phyloP scores from a whole-genome alignment of 257 asterid species.

The Capsicum chinense region DNA sequence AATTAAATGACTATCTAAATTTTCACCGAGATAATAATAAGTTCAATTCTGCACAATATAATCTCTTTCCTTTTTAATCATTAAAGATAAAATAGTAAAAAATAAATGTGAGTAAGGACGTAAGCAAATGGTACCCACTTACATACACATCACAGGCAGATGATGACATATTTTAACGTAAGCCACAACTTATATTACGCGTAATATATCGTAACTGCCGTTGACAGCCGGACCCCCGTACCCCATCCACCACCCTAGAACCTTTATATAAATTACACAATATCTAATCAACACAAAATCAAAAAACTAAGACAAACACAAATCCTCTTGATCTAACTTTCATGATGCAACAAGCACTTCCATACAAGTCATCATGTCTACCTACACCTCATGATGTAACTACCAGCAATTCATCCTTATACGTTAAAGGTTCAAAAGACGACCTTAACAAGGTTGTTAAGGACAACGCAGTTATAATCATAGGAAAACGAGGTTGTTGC shows the following conservation, averaged over 20 bases:
- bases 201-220: slow-evolving; percentile 46
- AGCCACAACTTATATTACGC: slow-evolving; percentile 47
- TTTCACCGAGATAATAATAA: too few relatives aligned
- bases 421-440: not conserved
- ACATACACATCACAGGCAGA: not conserved
- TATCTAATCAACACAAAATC: too few relatives aligned
- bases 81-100: not conserved
- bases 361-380: slow-evolving; percentile 45
- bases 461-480: slow-evolving; percentile 74
- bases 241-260: not conserved
- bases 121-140: slow-evolving; percentile 14
- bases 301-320: too few relatives aligned
- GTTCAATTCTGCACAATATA: too few relatives aligned
- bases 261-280: not conserved
- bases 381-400: slow-evolving; percentile 7
- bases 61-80: too few relatives aligned
- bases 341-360: slow-evolving; percentile 53
- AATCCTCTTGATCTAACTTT: too few relatives aligned
- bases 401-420: not conserved
- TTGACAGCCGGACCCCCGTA: slow-evolving; percentile 28
- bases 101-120: not conserved
- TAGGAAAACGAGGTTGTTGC: slow-evolving; percentile 73
- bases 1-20: too few relatives aligned
- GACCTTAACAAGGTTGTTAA: slow-evolving; percentile 47
- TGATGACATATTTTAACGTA: slow-evolving; percentile 47